Percentiles rank a stretch among this genome's conserved stretches.
These are phyloP conservation scores for Actinomucor elegans DNA, from an alignment of 371 early-diverging fungal genomes.

Conservation along the genomic window DNA sequence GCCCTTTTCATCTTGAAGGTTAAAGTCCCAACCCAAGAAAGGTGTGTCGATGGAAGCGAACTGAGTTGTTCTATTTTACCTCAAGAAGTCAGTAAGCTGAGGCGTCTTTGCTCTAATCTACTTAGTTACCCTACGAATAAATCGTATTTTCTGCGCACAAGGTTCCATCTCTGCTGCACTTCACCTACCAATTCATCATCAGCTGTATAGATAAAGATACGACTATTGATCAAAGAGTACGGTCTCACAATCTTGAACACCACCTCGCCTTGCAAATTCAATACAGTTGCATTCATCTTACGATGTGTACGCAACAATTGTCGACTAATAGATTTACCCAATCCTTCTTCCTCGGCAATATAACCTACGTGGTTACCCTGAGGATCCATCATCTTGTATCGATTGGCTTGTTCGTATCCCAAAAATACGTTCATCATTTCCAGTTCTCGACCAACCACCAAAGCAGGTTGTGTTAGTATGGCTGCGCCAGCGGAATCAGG, in stretches of 20 bases:
- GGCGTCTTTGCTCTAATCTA: too few species aligned
- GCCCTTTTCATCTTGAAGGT: constrained; percentile 65
- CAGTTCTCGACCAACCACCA: constrained; percentile 75
- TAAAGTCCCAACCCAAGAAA: constrained; percentile 82
- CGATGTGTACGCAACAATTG: constrained; percentile 81
- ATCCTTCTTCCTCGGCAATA: constrained; percentile 77
- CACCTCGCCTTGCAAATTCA: constrained; percentile 70
- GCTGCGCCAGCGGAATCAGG: constrained; percentile 43
- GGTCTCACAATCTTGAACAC: constrained; percentile 77
- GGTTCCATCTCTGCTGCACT: constrained; percentile 90
- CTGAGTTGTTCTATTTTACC: constrained; percentile 42
- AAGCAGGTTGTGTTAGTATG: constrained; percentile 55
- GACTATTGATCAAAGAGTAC: constrained; percentile 78
- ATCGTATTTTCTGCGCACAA: constrained; percentile 82
- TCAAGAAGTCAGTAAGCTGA: not conserved
- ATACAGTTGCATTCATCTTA: constrained; percentile 73
- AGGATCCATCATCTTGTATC: constrained; percentile 77
- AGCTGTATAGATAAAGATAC: constrained; percentile 64
- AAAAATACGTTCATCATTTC: constrained; percentile 84
- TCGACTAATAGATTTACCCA: constrained; percentile 64
- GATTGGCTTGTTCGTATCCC: constrained; percentile 90
- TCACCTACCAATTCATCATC: constrained; percentile 76
- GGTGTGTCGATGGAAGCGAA: constrained; percentile 82
- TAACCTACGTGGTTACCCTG: constrained; percentile 73
- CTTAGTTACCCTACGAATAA: constrained; percentile 59